A percentile compares a stretch with the other conserved stretches of the same genome.
These are phyloP conservation scores for Alternaria conjuncta DNA, from an alignment of 2,329 filamentous ascomycete species.

Conservation along the genomic window DNA sequence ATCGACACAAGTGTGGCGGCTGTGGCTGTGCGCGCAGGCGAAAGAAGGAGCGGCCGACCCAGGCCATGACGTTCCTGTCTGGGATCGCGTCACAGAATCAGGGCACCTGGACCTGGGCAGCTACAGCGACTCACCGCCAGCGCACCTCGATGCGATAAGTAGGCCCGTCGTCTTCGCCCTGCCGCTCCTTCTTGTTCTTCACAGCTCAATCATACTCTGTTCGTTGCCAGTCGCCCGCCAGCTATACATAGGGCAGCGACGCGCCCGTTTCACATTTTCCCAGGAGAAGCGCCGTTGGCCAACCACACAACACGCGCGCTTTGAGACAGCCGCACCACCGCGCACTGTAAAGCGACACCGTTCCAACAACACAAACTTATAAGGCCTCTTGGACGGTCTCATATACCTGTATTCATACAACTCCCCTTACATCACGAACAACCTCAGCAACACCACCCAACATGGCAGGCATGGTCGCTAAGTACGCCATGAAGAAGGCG, in stretches of 20 bases:
- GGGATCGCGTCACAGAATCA: slow-evolving; percentile 30
- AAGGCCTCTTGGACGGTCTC: slow-evolving; percentile 18
- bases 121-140: slow-evolving; percentile 26
- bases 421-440: slow-evolving; percentile 1
- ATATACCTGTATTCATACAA: slow-evolving; percentile 5
- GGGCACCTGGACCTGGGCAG: slow-evolving; percentile 21
- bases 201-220: slow-evolving; percentile 7
- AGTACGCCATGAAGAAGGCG: slow-evolving; percentile 59
- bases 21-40: slow-evolving; percentile 22
- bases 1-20: slow-evolving; percentile 14
- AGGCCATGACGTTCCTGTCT: slow-evolving; percentile 27
- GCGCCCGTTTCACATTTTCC: slow-evolving; percentile 49
- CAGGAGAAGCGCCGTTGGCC: slow-evolving; percentile 33
- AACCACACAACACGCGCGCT: slow-evolving; percentile 36
- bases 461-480: slow-evolving; percentile 56
- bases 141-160: slow-evolving; percentile 31
- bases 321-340: slow-evolving; percentile 35
- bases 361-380: slow-evolving; percentile 23
- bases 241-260: slow-evolving; percentile 46
- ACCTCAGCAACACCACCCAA: slow-evolving; percentile 17
- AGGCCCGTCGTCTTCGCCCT: neutral
- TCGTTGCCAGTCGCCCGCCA: slow-evolving; percentile 28
- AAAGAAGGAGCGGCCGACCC: neutral
- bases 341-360: slow-evolving; percentile 15
- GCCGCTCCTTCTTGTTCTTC: slow-evolving; percentile 11